Evolutionary conservation across 176 grass and related monocot genomes (phyloP).

Genomic region (Zea mays): DNA sequence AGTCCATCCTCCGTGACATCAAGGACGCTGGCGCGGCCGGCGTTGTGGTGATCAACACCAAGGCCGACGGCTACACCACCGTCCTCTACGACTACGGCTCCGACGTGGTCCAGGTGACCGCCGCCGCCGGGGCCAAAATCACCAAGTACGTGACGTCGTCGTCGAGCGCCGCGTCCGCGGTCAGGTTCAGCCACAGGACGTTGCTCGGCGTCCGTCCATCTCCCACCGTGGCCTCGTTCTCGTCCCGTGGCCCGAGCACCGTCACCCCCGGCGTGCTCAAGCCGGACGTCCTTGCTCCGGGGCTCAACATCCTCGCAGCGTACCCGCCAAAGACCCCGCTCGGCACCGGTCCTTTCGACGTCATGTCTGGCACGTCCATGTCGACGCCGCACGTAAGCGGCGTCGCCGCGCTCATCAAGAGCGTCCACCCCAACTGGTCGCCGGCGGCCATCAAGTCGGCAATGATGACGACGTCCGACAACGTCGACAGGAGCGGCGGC

Average conservation of each 20-base stretch:
- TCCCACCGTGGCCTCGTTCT: slow-evolving; percentile 37
- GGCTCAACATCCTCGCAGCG: slow-evolving; percentile 55
- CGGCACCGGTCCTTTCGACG: neutral
- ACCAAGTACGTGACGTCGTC: neutral
- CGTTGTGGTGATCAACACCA: slow-evolving; percentile 26
- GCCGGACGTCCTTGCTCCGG: slow-evolving; percentile 54
- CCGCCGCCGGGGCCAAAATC: neutral
- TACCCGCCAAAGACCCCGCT: neutral
- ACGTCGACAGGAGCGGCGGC: neutral
- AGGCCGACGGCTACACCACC: neutral
- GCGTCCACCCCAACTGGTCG: slow-evolving; percentile 37
- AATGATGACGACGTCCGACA: slow-evolving; percentile 48
- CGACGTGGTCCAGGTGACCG: slow-evolving; percentile 23
- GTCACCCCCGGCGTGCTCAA: slow-evolving; percentile 41
- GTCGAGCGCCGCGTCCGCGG: neutral
- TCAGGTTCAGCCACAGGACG: slow-evolving; percentile 26
- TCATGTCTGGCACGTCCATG: slow-evolving; percentile 61
- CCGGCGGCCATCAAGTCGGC: slow-evolving; percentile 46
- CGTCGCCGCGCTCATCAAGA: slow-evolving; percentile 50
- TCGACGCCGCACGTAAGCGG: slow-evolving; percentile 50
- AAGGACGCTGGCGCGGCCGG: neutral
- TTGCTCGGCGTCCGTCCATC: slow-evolving; percentile 23
- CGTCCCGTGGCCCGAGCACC: slow-evolving; percentile 42
- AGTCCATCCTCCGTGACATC: neutral
- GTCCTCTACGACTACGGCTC: slow-evolving; percentile 15